Evolutionary conservation across 352 stramenopile species (phyloP).

Genomic region (Aphanomyces cochlioides): DNA sequence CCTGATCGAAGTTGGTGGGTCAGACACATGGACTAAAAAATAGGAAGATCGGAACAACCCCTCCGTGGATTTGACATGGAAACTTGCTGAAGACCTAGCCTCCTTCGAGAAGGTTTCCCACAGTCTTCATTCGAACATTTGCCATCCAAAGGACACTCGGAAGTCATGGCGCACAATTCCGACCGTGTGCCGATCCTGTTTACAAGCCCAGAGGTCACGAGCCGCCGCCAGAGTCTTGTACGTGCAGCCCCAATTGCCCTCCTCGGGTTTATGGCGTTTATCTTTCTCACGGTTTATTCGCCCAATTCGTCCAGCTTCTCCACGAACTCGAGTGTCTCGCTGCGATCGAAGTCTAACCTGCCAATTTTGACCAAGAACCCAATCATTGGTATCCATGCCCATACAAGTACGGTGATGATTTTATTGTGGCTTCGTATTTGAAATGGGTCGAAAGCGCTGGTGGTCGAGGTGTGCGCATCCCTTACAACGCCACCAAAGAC

Average conservation of each 20-base stretch:
- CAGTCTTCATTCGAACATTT: not conserved
- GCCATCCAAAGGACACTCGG: not conserved
- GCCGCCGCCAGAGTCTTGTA: not conserved
- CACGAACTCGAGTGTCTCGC: not conserved
- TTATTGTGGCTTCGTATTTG: slow-evolving; percentile 74
- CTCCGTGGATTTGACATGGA: no score
- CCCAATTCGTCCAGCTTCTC: not conserved
- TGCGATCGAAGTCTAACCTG: not conserved
- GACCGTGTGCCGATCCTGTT: slow-evolving; percentile 5
- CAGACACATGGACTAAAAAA: no score
- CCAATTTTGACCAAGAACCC: slow-evolving; percentile 13
- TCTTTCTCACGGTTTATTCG: not conserved
- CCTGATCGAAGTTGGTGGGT: no score
- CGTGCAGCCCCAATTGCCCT: not conserved
- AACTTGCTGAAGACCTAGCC: not conserved
- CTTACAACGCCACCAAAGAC: slow-evolving; percentile 59
- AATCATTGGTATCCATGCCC: slow-evolving; percentile 27
- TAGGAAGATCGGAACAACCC: no score
- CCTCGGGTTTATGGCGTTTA: not conserved
- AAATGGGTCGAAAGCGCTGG: slow-evolving; percentile 77
- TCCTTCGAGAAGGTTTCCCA: not conserved
- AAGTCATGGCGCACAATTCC: not conserved
- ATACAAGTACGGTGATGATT: slow-evolving; percentile 46
- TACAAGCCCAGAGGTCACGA: not conserved
- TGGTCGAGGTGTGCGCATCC: slow-evolving; percentile 65